phyloP scores from a whole-genome alignment of 192 early-diverging fungal genomes.

The Coemansia umbellata region DNA sequence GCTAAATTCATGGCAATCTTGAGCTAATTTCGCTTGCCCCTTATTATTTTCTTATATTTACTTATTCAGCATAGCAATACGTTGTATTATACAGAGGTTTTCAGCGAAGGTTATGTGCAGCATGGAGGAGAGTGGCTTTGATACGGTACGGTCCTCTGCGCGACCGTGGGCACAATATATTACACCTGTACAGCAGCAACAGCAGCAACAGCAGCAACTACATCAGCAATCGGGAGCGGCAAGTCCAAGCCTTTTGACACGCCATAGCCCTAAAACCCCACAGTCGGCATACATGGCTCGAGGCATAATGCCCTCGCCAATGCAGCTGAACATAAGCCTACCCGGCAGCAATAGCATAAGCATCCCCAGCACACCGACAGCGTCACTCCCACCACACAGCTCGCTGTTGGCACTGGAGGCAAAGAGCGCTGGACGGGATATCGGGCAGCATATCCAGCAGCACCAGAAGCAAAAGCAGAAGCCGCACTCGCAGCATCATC shows the following conservation, averaged over 20 bases:
- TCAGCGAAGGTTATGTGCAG: too few species aligned
- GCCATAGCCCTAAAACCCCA: too few species aligned
- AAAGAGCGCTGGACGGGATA: conserved; percentile 35
- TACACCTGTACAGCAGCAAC: background rate
- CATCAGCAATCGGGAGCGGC: background rate
- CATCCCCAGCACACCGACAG: conserved; percentile 2
- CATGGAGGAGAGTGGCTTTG: conserved; percentile 3
- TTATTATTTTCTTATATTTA: too few species aligned
- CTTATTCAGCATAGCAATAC: too few species aligned
- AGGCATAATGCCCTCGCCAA: background rate
- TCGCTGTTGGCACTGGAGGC: conserved; percentile 53
- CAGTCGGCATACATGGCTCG: background rate
- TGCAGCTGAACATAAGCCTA: background rate
- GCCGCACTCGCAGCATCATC: conserved; percentile 1
- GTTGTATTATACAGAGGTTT: too few species aligned
- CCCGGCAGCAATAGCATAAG: background rate
- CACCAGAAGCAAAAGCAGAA: background rate
- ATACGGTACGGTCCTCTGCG: background rate
- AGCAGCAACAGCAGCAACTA: background rate
- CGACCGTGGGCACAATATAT: conserved; percentile 8
- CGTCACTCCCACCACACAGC: conserved; percentile 15
- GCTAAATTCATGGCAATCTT: too few species aligned
- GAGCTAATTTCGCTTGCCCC: too few species aligned
- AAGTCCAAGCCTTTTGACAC: background rate
- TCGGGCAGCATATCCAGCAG: conserved; percentile 13